Evolutionary conservation across 2,329 filamentous ascomycete species (phyloP).

Genomic region (Calonectria pteridis): DNA sequence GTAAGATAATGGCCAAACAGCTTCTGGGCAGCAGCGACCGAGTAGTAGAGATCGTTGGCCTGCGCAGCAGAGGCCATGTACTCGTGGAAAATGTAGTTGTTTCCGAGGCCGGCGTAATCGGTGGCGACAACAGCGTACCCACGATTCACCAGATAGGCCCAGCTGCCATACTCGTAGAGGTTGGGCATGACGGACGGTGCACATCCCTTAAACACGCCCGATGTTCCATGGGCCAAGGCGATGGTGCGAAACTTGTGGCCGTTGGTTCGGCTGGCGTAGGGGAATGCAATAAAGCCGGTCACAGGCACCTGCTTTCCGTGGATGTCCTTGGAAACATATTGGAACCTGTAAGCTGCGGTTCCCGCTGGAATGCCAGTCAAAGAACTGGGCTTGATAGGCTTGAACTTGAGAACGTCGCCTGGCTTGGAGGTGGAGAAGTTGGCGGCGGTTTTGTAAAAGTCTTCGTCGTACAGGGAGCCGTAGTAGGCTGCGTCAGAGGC

Average conservation of each 20-base stretch:
- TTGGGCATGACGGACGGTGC: slow-evolving; percentile 29
- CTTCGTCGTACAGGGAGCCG: neutral
- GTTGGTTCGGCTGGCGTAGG: neutral
- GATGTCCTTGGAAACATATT: slow-evolving; percentile 34
- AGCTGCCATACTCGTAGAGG: slow-evolving; percentile 31
- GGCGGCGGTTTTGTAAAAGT: slow-evolving; percentile 8
- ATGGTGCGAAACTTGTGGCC: slow-evolving; percentile 13
- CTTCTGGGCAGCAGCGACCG: neutral
- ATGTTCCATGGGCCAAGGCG: slow-evolving; percentile 34
- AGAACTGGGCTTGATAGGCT: slow-evolving; percentile 21
- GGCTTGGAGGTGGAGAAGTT: slow-evolving; percentile 7
- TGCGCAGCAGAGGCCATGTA: neutral
- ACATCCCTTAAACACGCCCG: slow-evolving; percentile 28
- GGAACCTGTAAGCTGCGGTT: slow-evolving; percentile 30
- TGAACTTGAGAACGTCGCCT: slow-evolving; percentile 33
- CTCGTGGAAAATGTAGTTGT: neutral
- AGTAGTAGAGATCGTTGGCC: neutral
- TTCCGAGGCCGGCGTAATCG: slow-evolving; percentile 25
- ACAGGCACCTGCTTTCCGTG: slow-evolving; percentile 27
- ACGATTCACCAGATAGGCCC: slow-evolving; percentile 19
- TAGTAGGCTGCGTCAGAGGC: neutral
- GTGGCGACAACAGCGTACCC: slow-evolving; percentile 38
- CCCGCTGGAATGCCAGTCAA: slow-evolving; percentile 22
- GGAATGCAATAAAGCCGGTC: slow-evolving; percentile 32
- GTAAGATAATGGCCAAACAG: neutral